These are phyloP conservation scores for Salicornia ramosissima DNA, from an alignment of 148 eudicot genomes.

Conservation along the genomic window DNA sequence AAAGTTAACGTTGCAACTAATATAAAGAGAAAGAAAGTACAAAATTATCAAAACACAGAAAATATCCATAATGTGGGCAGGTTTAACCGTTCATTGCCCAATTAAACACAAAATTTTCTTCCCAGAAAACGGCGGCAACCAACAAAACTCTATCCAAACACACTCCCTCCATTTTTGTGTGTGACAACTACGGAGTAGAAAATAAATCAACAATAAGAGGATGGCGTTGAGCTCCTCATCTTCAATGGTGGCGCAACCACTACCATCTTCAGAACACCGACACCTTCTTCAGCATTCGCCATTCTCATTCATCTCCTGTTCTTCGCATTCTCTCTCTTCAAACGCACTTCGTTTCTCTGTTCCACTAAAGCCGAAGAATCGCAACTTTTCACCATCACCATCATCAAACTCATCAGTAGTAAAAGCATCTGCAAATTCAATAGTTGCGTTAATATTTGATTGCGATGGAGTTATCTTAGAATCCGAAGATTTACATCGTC, in stretches of 20 bases:
- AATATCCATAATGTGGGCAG: too few species aligned
- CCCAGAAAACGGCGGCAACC: not conserved
- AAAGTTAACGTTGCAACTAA: too few species aligned
- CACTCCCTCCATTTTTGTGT: not conserved
- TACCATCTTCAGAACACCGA: not conserved
- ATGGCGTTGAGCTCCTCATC: slow-evolving; percentile 29
- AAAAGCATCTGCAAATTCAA: slow-evolving; percentile 34
- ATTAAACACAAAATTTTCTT: too few species aligned
- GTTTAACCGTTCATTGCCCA: too few species aligned
- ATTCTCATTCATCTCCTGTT: slow-evolving; percentile 6
- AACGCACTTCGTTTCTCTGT: slow-evolving; percentile 22
- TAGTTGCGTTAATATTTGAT: slow-evolving; percentile 80
- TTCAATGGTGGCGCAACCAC: slow-evolving; percentile 4
- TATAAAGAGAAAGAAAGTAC: too few species aligned
- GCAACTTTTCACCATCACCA: not conserved
- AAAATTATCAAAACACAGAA: too few species aligned
- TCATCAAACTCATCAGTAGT: slow-evolving; percentile 10
- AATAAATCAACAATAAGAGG: slow-evolving; percentile 7
- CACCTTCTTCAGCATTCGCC: not conserved
- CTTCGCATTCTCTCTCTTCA: slow-evolving; percentile 27
- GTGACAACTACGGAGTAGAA: too few species aligned
- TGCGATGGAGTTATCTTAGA: slow-evolving; percentile 95
- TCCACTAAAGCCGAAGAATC: slow-evolving; percentile 6
- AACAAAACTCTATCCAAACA: not conserved
- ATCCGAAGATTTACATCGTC: slow-evolving; percentile 90